A percentile compares a stretch with the other conserved stretches of the same genome.
phyloP scores from a whole-genome alignment of 2,329 filamentous ascomycete genomes.

The Zymoseptoria crescenta region DNA sequence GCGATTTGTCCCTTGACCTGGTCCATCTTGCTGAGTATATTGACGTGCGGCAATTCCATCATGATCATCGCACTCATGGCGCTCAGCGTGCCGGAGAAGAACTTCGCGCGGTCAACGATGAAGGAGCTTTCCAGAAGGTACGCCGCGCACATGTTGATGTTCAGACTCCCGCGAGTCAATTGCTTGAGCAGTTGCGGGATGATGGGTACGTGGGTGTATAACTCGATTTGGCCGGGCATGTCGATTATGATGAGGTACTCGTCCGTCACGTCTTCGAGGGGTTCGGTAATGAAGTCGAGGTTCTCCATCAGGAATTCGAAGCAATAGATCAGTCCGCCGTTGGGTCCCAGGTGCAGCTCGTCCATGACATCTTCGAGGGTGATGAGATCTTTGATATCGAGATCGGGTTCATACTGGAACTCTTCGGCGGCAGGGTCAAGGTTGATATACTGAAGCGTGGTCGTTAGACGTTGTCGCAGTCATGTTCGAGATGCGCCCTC shows the following conservation, averaged over 20 bases:
- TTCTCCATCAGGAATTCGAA: slow-evolving; percentile 95
- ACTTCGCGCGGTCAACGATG: slow-evolving; percentile 91
- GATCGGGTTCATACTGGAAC: slow-evolving; percentile 83
- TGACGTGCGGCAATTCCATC: slow-evolving; percentile 94
- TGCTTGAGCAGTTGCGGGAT: slow-evolving; percentile 76
- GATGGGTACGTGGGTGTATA: slow-evolving; percentile 95
- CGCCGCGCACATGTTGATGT: slow-evolving; percentile 84
- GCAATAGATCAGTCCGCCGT: slow-evolving; percentile 90
- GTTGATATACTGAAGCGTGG: slow-evolving; percentile 63
- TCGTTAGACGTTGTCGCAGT: neutral
- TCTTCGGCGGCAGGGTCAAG: slow-evolving; percentile 92
- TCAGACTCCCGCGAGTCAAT: slow-evolving; percentile 72
- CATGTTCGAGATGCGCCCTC: neutral
- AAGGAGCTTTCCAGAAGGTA: slow-evolving; percentile 96
- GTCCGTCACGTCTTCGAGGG: slow-evolving; percentile 77
- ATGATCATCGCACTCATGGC: slow-evolving; percentile 99
- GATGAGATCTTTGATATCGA: slow-evolving; percentile 93
- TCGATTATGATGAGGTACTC: slow-evolving; percentile 97
- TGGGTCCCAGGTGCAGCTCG: slow-evolving; percentile 81
- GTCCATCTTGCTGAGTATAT: slow-evolving; percentile 97
- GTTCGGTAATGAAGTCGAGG: slow-evolving; percentile 80
- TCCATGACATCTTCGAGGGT: slow-evolving; percentile 95
- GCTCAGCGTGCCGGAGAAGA: slow-evolving; percentile 89
- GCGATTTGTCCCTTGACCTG: slow-evolving; percentile 82
- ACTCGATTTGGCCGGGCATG: slow-evolving; percentile 97